Evolutionary conservation across 2,329 filamentous ascomycete species (phyloP), one percentile per base, ranked within the genome.

Genomic region (Colletotrichum abscissum): DNA sequence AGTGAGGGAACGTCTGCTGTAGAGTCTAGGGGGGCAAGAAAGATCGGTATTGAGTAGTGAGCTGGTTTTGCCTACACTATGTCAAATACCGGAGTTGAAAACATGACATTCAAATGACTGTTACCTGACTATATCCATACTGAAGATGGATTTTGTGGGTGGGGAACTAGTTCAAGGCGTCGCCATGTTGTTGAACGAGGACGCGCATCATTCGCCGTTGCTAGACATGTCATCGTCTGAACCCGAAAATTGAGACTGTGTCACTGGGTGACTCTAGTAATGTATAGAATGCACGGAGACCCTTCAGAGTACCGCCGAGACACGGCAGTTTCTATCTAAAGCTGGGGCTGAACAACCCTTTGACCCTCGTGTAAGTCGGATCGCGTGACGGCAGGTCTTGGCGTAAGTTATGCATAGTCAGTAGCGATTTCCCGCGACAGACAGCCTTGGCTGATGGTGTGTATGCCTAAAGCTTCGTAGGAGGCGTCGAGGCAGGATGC

Each of bases 391-490:
- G 38, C 28, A 46, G 9, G 46, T 19, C 19, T 30, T 38, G 28
- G 46, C 49, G 22, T 24, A 11, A 49, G 42, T 22, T 49, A 12
- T 19, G 22, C 62, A 49, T 69, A 30, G 19, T 56, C 11, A 71
- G 28, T 38, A 22, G 52, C 24, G 16, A 35, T 16, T 30, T 22
- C 8, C 30, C 22, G 22, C 28, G 24, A 46, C 57, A 68, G 72
- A 57, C 58, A 67, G 72, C 57, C 57, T 72, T 74, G 63, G 63
- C 68, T 68, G 68, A 68, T 22, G 35, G 19, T 24, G 57, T 72
- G 67, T 72, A 54, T 68, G 69, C 68, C 68, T 46, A 63, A 68
- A 58, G 16, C 38, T n/a, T 57, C 46, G 26, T 66, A 54, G 49
- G 49, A 38, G 55, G 60, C 62, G 33, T 69, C 19, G 28, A 26